Evolutionary conservation across 176 grass and related monocot species (phyloP), one percentile per base, ranked within the genome.

Genomic region (Olyra latifolia): DNA sequence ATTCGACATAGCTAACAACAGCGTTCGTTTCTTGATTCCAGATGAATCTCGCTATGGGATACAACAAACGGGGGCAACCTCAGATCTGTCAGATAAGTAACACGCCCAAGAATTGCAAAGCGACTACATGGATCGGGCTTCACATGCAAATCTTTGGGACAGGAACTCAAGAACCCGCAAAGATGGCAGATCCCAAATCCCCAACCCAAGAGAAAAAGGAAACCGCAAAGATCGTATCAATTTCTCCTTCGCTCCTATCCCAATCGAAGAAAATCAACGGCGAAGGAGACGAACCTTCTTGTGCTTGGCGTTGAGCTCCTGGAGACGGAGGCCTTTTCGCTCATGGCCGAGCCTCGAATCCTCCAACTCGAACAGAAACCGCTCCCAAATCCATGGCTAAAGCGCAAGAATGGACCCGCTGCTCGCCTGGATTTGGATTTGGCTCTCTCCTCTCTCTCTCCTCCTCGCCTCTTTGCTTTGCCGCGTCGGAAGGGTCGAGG

Each of bases 231-330:
- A 40, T 9, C 35, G 35, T 41, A 84, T 8, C 6, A 5, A 71
- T 41, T 75, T n/a, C 11, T 1, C 55, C 15, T 42, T 71, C 40
- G 35, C 56, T 58, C 52, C 54, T 42, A n/a, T 7, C n/a, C 15
- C 48, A 59, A 60, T 50, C 29, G 9, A 69, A 60, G 68, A 0
- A 73, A 14, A 14, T 19, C n/a, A 16, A 20, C 42, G n/a, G 27
- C 65, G 6, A 47, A 43, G 6, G 56, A 24, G 9, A 65, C 47
- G 39, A 24, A 97, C 94, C 94, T 97, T 97, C 75, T 97, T 97
- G 83, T 97, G 94, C 79, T 69, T 97, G 82, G 94, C 91, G 87
- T 97, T 97, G 83, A 97, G 94, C 83, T 97, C 94, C 85, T 97
- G 76, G 94, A 89, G 63, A 97, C 94, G 85, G 91, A 91, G 24